Base-by-base conservation (phyloP, 371 early-diverging fungal genomes). In the Mortierella sp. region DNA sequence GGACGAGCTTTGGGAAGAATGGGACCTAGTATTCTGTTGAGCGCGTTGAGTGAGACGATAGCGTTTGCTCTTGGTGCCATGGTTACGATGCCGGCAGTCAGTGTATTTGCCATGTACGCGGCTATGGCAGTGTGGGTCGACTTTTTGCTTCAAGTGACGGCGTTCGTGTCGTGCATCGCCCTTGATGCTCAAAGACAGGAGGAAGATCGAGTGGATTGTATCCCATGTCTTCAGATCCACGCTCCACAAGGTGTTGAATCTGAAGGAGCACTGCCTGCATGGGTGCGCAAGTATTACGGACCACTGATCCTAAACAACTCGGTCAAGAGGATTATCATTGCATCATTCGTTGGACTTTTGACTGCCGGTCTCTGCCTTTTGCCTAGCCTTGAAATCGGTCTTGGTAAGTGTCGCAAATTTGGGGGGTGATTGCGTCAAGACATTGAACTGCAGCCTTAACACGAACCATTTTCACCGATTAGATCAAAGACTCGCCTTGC, bases 81-180 rank as follows among this genome's bases (percentile, higher is more conserved):
- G 48, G 90, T 92, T 4, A 85, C 86, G 2, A 92, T 92, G 91
- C 93, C 93, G 1, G 92, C 92, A 21, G 92, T 92, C 24, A 87
- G 89, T 52, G 85, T 86, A 25, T 92, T 92, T 83, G 88, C 91
- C 16, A 80, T 90, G 66, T 90, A 88, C 49, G 92, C 93, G 6
- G 86, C 91, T 0, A 77, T 89, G 68, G 91, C 93, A 34, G 86
- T 92, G 2, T 88, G 88, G 80, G 80, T 90, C 8, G 89, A 91
- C 56, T 90, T 91, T 63, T 29, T 88, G n/a, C 83, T 92, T 5
- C 92, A 92, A 65, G 87, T 91, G 16, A 92, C 91, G 1, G 85
- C 85, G 7, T 91, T 92, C 65, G 82, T 91, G 13, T 83, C 91
- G 1, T 85, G 90, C 54, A 78, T 92, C 63, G 81, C 88, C 1